Conservation (phyloP, 2,329 filamentous ascomycete species). For the Ceratocystiopsis sp. region DNA sequence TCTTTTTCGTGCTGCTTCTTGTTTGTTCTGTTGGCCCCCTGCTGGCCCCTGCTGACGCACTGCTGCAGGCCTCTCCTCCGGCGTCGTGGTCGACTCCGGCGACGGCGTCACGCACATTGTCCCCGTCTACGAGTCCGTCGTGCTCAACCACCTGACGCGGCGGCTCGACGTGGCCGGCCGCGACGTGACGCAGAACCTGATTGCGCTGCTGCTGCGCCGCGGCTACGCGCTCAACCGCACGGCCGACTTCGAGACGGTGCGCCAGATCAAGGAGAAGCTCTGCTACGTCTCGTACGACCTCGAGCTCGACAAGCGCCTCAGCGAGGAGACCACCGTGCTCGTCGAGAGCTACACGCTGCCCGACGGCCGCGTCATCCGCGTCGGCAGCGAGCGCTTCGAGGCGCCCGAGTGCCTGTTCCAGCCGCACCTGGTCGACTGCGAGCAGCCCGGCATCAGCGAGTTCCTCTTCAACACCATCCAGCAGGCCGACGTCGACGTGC, state of each 20-base stretch:
- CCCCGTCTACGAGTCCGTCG: constrained; percentile 93
- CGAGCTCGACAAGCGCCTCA: constrained; percentile 85
- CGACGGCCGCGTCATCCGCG: constrained; percentile 87
- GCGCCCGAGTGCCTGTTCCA: constrained; percentile 97
- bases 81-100: constrained; percentile 96
- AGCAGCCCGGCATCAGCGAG: constrained; percentile 91
- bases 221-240: constrained; percentile 96
- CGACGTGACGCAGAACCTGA: constrained; percentile 96
- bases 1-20: not conserved
- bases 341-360: constrained; percentile 96
- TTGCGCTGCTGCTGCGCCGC: constrained; percentile 79
- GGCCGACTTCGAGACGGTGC: constrained; percentile 95
- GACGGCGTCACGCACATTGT: constrained; percentile 98
- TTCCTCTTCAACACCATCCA: constrained; percentile 99
- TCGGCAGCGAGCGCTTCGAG: constrained; percentile 94
- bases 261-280: constrained; percentile 99
- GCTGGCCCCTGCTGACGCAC: too few relatives aligned
- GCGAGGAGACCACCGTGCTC: constrained; percentile 90
- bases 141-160: constrained; percentile 89
- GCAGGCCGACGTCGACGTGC: constrained; percentile 84
- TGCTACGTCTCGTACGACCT: constrained; percentile 99
- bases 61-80: constrained; percentile 56
- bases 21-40: too few relatives aligned
- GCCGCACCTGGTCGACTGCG: constrained; percentile 91
- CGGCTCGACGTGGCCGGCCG: constrained; percentile 89